These are phyloP conservation scores for Fomitopsis pinicola DNA, from an alignment of 1,284 basidiomycete genomes.

Conservation along the genomic window DNA sequence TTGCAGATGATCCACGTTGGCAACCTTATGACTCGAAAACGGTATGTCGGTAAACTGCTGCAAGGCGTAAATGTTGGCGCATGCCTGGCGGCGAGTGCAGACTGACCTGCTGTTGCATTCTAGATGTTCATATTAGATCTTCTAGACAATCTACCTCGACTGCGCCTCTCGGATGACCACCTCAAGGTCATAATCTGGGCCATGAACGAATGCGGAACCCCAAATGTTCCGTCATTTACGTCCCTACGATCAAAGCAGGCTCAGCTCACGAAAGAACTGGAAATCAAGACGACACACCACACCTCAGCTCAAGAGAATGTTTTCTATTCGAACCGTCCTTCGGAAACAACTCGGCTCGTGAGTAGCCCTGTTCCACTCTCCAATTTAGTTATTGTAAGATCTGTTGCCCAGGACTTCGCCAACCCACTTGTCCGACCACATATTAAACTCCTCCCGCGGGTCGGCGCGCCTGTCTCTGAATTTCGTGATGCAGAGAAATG, in stretches of 20 bases:
- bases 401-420: constrained; percentile 27
- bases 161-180: background rate
- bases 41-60: too few species aligned
- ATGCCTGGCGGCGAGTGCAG: background rate
- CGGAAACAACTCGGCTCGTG: constrained; percentile 23
- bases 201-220: background rate
- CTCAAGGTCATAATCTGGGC: background rate
- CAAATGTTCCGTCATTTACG: background rate
- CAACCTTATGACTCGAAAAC: background rate
- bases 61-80: too few species aligned
- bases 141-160: background rate
- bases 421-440: constrained; percentile 29
- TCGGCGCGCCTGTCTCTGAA: constrained; percentile 23
- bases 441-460: constrained; percentile 29
- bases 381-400: background rate
- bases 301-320: constrained; percentile 24
- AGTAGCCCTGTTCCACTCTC: background rate
- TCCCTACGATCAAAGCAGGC: background rate
- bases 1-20: background rate
- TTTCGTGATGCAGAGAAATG: constrained; percentile 29
- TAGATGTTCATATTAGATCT: background rate
- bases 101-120: background rate
- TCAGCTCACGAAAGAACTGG: constrained; percentile 10
- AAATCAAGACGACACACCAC: constrained; percentile 18
- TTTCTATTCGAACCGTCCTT: constrained; percentile 29